A percentile compares a stretch with the other conserved stretches of the same genome.
Evolutionary conservation across 768 basidiomycete species (phyloP).

Genomic region (Scleroderma bovista): DNA sequence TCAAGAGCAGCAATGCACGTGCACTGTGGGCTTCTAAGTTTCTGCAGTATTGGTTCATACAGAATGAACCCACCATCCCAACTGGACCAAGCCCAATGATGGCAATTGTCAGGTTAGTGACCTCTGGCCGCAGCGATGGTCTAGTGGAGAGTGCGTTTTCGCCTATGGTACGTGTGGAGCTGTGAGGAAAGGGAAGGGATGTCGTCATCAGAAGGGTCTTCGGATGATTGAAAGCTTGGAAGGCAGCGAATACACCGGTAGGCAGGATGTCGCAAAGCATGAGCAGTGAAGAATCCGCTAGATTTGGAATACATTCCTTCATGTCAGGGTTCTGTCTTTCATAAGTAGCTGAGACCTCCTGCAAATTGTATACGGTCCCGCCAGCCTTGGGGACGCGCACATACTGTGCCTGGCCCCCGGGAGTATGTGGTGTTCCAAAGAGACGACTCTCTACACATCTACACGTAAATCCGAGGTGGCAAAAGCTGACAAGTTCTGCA

Average conservation of each 20-base stretch:
- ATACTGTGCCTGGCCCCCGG: conserved; percentile 77
- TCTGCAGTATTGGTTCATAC: not conserved
- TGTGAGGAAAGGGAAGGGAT: conserved; percentile 52
- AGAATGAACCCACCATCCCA: conserved; percentile 44
- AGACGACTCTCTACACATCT: conserved; percentile 57
- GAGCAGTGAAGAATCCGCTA: conserved; percentile 63
- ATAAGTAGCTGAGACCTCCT: conserved; percentile 31
- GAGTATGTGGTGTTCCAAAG: conserved; percentile 61
- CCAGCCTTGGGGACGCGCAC: conserved; percentile 76
- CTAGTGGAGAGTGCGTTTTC: conserved; percentile 1
- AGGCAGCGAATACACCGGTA: conserved; percentile 71
- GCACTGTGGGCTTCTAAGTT: conserved; percentile 35
- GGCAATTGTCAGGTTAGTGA: conserved; percentile 47
- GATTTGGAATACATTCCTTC: conserved; percentile 33
- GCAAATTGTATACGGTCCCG: conserved; percentile 66
- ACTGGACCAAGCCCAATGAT: conserved; percentile 77
- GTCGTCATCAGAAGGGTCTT: conserved; percentile 59
- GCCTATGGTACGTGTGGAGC: conserved; percentile 8
- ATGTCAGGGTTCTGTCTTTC: conserved; percentile 17
- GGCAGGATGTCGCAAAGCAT: conserved; percentile 76
- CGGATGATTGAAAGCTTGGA: conserved; percentile 68
- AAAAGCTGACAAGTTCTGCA: conserved; percentile 41
- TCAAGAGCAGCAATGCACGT: conserved; percentile 61
- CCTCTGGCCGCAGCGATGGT: conserved; percentile 42
- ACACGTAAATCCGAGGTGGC: conserved; percentile 67